Conservation (phyloP, 257 asterid species). For the Solanum rostratum region DNA sequence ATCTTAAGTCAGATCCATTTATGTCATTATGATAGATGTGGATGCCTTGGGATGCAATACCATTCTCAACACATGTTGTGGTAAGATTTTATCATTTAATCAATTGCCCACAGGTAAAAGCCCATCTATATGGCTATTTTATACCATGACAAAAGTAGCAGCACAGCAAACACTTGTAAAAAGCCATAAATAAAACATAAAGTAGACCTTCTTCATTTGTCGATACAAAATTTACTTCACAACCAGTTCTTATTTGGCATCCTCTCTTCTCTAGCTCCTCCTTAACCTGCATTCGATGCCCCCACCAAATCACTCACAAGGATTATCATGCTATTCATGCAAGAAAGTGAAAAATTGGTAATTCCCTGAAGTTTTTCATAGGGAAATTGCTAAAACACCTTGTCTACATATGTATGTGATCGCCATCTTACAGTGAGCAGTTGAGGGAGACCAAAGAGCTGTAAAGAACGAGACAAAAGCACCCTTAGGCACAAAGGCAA, state of each 20-base stretch:
- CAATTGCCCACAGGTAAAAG: too few relatives aligned
- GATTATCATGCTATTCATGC: not conserved
- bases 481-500: too few relatives aligned
- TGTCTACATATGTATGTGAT: slow-evolving; percentile 47
- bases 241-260: slow-evolving; percentile 41
- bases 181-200: not conserved
- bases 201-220: slow-evolving; percentile 43
- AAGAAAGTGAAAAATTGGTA: not conserved
- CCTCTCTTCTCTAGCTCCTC: slow-evolving; percentile 52
- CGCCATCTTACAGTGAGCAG: slow-evolving; percentile 74
- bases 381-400: too few relatives aligned
- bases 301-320: not conserved
- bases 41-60: too few relatives aligned
- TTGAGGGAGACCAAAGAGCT: slow-evolving; percentile 79
- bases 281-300: slow-evolving; percentile 33
- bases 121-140: too few relatives aligned
- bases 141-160: too few relatives aligned
- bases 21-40: too few relatives aligned
- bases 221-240: slow-evolving; percentile 48
- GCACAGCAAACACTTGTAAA: too few relatives aligned
- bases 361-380: too few relatives aligned
- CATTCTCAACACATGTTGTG: too few relatives aligned
- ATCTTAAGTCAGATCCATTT: too few relatives aligned
- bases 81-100: too few relatives aligned
- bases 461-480: not conserved